Base-by-base conservation (phyloP, 2,329 filamentous ascomycete genomes). In the Ophiosphaerella narmari region DNA sequence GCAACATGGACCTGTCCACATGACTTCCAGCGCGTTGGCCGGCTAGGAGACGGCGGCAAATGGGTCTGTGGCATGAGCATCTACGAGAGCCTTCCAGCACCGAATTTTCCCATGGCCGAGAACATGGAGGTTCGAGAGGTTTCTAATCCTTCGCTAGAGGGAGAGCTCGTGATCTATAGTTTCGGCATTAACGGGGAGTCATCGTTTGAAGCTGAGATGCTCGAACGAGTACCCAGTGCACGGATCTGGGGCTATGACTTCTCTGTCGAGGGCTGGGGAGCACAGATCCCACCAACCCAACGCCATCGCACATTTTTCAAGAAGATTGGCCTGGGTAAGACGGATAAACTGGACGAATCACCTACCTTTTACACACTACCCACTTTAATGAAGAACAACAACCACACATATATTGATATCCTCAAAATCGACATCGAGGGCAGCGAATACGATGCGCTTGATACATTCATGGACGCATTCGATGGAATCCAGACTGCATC, bases 51-150 rank as follows among this genome's bases (percentile, higher is more conserved):
- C 40, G 67, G 67, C 26, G 67, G 67, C 12, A 70, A 70, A 55
- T 70, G 67, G 67, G 66, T 70, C 14, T 70, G 67, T 43, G 67
- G 67, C 11, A 68, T 70, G 66, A 68, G 61, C 39, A 44, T 69
- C 14, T 70, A 70, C 47, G 67, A 70, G 23, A 54, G 50, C 5
- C 46, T 66, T 21, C 59, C 67, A 1, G 57, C 51, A 7, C 56
- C 60, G 1, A 50, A 56, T 6, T 38, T 59, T 7, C 45, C 59
- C 37, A 43, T 41, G 14, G 33, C 35, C 11, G 55, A 59, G 2
- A 50, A 43, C 32, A 50, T 54, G n/a, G 52, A 59, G 31, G 32
- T 49, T 1, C 55, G 60, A 9, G 51, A 59, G 33, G 37, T 48
- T 3, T 42, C 65, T 3, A 48, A 47, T 14, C 35, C 44, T 13